Evolutionary conservation across 495 filamentous ascomycete genomes (phyloP), one percentile per base, ranked within the genome.

Genomic region (Aspergillus hancockii): DNA sequence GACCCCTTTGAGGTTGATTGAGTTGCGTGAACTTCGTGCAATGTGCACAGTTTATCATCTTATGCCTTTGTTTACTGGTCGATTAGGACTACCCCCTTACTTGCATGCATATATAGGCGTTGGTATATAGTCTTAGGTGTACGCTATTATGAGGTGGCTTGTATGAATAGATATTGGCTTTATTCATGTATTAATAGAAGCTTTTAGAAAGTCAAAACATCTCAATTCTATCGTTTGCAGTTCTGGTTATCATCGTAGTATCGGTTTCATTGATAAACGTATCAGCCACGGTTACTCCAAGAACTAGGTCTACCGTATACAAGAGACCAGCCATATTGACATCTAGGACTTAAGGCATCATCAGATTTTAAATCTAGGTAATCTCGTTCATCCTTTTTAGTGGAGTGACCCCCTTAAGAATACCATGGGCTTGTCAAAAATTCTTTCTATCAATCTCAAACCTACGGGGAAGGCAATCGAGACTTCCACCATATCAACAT

Each of bases 81-180:
- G 45, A 25, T 47, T n/a, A n/a, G n/a, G n/a, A 23, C 54, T 46
- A 3, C 21, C 12, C 45, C 52, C 50, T 21, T 47, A 47, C 46
- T 49, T 32, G 19, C 47, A 56, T 54, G 61, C 57, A 60, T 60
- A 60, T 57, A 53, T 30, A 49, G 63, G 63, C 60, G 60, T 66
- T 63, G 63, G 57, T 62, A 55, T 41, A 41, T 36, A 14, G 34
- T 36, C 13, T 36, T 36, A 10, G 12, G 9, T 36, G 41, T 47
- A 23, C 19, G 23, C 43, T 23, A 47, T 7, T 3, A 22, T 21
- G 21, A 47, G 3, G 19, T 21, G 43, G 19, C 8, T 22, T 47
- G 3, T 13, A 47, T 47, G 43, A 23, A 47, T 10, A 47, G 10
- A 47, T 59, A 47, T 50, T 43, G 21, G 41, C 21, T 36, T 45